Evolutionary conservation across 1,284 basidiomycete genomes (phyloP).

Genomic region (Clitocybe nebularis): DNA sequence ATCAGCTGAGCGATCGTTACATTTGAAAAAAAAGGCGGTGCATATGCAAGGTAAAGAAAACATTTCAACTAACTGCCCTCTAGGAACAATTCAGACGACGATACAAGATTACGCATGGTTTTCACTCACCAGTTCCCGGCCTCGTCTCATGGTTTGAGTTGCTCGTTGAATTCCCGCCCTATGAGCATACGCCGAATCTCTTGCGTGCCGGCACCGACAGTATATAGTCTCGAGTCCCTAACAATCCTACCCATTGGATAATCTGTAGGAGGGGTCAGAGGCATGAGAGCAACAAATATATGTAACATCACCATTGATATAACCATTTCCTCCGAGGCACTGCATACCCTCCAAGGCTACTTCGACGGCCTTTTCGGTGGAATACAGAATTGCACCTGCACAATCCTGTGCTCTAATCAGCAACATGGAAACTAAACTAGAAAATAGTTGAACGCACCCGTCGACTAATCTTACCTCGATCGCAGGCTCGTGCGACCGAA

Average conservation of each 20-base stretch:
- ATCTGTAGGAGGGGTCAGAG: constrained; percentile 40
- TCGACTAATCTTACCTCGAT: constrained; percentile 77
- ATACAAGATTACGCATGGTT: too few relatives aligned
- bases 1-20: constrained; percentile 12
- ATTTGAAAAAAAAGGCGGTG: constrained; percentile 7
- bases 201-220: constrained; percentile 90
- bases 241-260: constrained; percentile 86
- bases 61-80: background rate
- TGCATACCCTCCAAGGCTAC: constrained; percentile 92
- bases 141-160: constrained; percentile 39
- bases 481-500: constrained; percentile 87
- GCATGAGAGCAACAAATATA: constrained; percentile 1
- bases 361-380: constrained; percentile 86
- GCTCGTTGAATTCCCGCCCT: constrained; percentile 83
- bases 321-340: constrained; percentile 89
- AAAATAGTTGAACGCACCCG: constrained; percentile 51
- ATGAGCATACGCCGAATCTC: constrained; percentile 90
- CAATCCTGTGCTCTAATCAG: constrained; percentile 61
- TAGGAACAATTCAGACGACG: background rate
- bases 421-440: background rate
- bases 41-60: constrained; percentile 1
- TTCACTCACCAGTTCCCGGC: too few relatives aligned
- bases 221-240: constrained; percentile 82
- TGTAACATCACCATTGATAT: constrained; percentile 71
- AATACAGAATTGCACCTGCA: constrained; percentile 88